Conservation (phyloP, 495 filamentous ascomycete genomes). For the Bacidia gigantensis region DNA sequence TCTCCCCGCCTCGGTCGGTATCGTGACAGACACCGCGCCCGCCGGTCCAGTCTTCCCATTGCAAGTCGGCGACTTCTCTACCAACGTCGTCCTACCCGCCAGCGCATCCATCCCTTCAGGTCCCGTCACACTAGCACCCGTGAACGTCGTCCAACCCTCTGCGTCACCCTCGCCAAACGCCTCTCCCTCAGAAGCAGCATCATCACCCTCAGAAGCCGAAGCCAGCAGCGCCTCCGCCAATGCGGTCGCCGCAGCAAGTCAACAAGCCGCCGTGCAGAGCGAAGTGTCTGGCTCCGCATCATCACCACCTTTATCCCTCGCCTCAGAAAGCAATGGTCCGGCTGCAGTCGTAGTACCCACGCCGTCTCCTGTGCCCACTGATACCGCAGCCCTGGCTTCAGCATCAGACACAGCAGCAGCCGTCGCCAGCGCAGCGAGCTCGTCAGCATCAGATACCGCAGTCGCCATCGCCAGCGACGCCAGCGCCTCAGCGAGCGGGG, state of each 20-base stretch:
- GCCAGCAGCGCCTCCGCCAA: neutral
- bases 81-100: constrained; percentile 5
- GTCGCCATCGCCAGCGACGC: neutral
- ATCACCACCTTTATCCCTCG: neutral
- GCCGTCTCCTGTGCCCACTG: neutral
- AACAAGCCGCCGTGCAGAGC: constrained; percentile 9
- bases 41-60: constrained; percentile 12
- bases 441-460: constrained; percentile 1
- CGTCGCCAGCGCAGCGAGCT: neutral
- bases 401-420: neutral
- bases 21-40: neutral
- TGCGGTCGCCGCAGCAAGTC: constrained; percentile 9
- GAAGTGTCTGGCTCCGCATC: constrained; percentile 11
- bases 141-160: neutral
- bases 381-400: neutral
- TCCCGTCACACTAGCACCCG: constrained; percentile 6
- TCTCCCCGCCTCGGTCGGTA: constrained; percentile 8
- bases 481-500: neutral
- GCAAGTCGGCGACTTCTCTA: constrained; percentile 7
- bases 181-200: neutral
- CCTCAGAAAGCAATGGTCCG: neutral
- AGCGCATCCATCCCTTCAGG: constrained; percentile 9
- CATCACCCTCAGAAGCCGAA: neutral
- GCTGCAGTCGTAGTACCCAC: neutral
- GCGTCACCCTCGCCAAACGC: neutral